Percentiles rank a stretch among this genome's conserved stretches.
Evolutionary conservation across 2,329 filamentous ascomycete genomes (phyloP).

Genomic region (Scopulariopsis brevicaulis): DNA sequence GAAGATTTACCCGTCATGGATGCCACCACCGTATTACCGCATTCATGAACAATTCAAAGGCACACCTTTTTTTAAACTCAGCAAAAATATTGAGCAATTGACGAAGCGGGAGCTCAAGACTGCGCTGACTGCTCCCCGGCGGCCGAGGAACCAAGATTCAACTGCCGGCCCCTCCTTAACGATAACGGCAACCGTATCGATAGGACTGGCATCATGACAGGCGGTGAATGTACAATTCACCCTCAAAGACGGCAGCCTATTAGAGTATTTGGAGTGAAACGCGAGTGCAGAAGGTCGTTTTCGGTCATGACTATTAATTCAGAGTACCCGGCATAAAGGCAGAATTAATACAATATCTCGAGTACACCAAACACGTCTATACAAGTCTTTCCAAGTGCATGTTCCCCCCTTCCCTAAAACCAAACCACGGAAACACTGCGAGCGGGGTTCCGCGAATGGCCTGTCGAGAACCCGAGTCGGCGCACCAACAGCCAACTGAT

Average conservation of each 20-base stretch:
- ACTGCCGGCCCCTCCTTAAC: slow-evolving; percentile 12
- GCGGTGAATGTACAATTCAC: neutral
- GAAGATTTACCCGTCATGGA: slow-evolving; percentile 20
- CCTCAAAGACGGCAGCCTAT: neutral
- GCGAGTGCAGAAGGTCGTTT: neutral
- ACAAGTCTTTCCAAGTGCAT: neutral
- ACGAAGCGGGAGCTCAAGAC: slow-evolving; percentile 9
- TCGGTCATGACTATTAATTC: neutral
- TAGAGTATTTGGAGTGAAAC: neutral
- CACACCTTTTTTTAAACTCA: slow-evolving; percentile 4
- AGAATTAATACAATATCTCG: neutral
- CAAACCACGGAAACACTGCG: neutral
- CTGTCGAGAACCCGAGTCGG: neutral
- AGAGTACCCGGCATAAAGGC: neutral
- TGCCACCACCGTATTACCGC: slow-evolving; percentile 11
- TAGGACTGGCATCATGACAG: neutral
- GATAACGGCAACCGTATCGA: neutral
- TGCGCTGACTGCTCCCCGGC: slow-evolving; percentile 8
- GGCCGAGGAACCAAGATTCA: slow-evolving; percentile 9
- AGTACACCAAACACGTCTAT: neutral
- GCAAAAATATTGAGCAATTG: neutral
- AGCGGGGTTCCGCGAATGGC: neutral
- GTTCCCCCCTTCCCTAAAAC: neutral
- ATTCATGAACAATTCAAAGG: slow-evolving; percentile 4
- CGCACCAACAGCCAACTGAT: neutral